A percentile compares a stretch with the other conserved stretches of the same genome.
Conservation (phyloP, 176 grass and related monocot species). For the Ensete ventricosum region DNA sequence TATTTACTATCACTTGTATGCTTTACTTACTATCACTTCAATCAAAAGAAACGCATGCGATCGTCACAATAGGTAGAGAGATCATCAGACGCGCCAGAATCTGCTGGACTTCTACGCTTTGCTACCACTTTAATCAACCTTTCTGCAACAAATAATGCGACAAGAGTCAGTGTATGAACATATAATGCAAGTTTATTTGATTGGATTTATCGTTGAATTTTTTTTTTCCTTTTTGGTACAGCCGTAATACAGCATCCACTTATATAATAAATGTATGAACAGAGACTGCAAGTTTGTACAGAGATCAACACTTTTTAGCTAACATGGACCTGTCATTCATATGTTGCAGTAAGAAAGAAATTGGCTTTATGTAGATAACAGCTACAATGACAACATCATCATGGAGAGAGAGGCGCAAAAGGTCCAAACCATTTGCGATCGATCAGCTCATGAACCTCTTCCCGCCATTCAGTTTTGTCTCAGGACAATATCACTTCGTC, state of each 20-base stretch:
- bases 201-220: background rate
- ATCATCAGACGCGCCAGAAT: too few species aligned
- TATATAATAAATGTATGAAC: too few species aligned
- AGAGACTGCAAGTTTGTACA: too few species aligned
- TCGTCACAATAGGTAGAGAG: too few species aligned
- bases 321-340: background rate
- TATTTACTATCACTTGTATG: too few species aligned
- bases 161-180: background rate
- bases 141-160: too few species aligned
- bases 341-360: background rate
- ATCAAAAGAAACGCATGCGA: too few species aligned
- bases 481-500: background rate
- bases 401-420: too few species aligned
- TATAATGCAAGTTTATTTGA: background rate
- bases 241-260: background rate
- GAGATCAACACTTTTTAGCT: background rate
- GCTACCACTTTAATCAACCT: too few species aligned
- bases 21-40: too few species aligned
- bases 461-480: background rate
- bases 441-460: background rate
- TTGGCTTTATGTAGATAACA: background rate
- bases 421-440: background rate
- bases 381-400: background rate
- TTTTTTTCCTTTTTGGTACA: background rate
- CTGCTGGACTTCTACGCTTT: too few species aligned